Evolutionary conservation across 208 protist genomes (phyloP).

Genomic region (Leishmania amazonensis): DNA sequence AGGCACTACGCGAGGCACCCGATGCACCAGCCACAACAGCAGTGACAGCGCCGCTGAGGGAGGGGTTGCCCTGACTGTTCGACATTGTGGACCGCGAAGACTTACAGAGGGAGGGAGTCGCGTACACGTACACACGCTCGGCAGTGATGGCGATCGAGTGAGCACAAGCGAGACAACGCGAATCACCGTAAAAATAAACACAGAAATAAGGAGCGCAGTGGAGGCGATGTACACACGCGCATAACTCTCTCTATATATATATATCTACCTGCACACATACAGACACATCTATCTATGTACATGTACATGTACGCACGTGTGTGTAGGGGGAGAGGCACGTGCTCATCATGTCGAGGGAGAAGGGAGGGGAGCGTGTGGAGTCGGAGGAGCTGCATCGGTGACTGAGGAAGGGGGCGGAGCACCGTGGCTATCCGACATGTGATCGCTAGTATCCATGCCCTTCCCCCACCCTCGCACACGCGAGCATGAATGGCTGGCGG

Average conservation of each 20-base stretch:
- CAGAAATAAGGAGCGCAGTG: neutral
- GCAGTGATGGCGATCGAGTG: neutral
- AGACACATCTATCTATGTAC: neutral
- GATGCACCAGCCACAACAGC: neutral
- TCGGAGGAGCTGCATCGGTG: neutral
- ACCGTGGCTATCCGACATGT: neutral
- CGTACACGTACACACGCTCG: neutral
- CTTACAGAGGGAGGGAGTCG: neutral
- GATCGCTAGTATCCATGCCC: neutral
- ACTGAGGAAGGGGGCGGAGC: neutral
- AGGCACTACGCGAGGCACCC: slow-evolving; percentile 5
- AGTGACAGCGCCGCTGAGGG: neutral
- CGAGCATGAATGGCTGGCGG: neutral
- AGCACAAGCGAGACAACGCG: neutral
- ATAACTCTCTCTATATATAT: no score
- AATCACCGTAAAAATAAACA: neutral
- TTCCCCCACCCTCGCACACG: neutral
- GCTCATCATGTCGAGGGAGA: neutral
- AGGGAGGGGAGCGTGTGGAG: neutral
- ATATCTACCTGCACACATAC: no score
- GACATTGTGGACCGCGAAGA: neutral
- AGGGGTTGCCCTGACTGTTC: neutral
- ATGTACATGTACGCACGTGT: neutral
- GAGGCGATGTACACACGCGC: neutral
- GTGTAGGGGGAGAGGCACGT: neutral